phyloP scores from a whole-genome alignment of 2,329 filamentous ascomycete genomes.

The Massarina eburnea region DNA sequence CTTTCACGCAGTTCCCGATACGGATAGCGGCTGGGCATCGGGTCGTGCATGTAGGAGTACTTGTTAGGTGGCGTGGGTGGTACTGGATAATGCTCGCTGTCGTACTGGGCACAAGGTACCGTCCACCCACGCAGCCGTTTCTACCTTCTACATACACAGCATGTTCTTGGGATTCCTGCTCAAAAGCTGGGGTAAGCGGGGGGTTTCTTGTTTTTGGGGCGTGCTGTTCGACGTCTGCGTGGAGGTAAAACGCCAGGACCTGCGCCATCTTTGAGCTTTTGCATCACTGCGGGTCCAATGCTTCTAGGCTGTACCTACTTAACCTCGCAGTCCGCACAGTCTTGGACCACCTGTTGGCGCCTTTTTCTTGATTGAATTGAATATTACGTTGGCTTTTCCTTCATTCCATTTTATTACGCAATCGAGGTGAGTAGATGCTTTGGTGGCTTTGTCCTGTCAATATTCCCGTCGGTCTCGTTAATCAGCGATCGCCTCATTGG shows the following conservation, averaged over 20 bases:
- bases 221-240: conserved; percentile 12
- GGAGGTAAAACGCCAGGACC: conserved; percentile 28
- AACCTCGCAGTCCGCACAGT: conserved; percentile 21
- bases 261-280: conserved; percentile 23
- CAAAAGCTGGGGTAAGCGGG: conserved; percentile 7
- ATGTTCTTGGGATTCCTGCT: neutral
- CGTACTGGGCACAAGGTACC: conserved; percentile 23
- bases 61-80: neutral
- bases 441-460: conserved; percentile 15
- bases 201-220: conserved; percentile 18
- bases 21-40: conserved; percentile 13
- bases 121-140: too few relatives aligned
- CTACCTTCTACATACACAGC: conserved; percentile 9
- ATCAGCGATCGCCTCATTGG: conserved; percentile 24
- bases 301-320: conserved; percentile 23
- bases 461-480: conserved; percentile 17
- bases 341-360: conserved; percentile 6
- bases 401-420: conserved; percentile 3
- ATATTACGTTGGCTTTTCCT: neutral
- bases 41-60: neutral
- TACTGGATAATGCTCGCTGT: conserved; percentile 11
- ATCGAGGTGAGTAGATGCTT: conserved; percentile 9
- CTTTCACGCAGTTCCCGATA: conserved; percentile 1
- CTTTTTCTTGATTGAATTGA: neutral
- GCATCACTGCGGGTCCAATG: conserved; percentile 32